Conservation (phyloP, 73 alveolate genomes). For the Paramecium biaurelia region DNA sequence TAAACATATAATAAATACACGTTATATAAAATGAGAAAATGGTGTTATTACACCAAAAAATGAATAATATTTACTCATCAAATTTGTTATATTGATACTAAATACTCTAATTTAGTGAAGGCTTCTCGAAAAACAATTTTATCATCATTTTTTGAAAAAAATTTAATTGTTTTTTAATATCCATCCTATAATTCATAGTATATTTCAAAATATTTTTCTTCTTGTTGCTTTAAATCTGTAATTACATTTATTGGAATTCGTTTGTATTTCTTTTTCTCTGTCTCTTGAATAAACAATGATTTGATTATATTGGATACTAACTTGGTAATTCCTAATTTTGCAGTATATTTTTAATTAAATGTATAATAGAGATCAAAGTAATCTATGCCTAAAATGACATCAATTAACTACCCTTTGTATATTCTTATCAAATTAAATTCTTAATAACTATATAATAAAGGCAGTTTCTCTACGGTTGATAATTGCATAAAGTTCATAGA, state of each 20-base stretch:
- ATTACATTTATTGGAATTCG: not conserved
- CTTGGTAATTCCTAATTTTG: not conserved
- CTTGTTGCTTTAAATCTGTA: not conserved
- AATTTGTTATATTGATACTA: not conserved
- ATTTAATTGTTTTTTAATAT: not conserved
- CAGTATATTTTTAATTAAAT: not conserved
- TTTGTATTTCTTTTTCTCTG: not conserved
- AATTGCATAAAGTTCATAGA: not conserved
- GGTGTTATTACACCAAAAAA: not conserved
- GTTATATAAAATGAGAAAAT: not conserved
- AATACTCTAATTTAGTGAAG: not conserved
- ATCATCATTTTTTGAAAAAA: not conserved
- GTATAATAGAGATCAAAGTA: not conserved
- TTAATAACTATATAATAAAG: not conserved
- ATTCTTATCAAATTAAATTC: not conserved
- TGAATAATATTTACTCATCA: not conserved
- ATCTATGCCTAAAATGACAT: not conserved
- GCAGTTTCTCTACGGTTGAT: not conserved
- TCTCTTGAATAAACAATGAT: not conserved
- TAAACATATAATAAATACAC: not conserved
- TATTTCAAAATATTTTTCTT: slow-evolving; percentile 9
- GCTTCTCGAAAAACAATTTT: not conserved
- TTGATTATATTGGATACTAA: not conserved
- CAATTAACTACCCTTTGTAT: not conserved
- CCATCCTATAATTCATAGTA: slow-evolving; percentile 2